These are phyloP conservation scores for Diaporthe citriasiana DNA, from an alignment of 2,329 filamentous ascomycete genomes.

Conservation along the genomic window DNA sequence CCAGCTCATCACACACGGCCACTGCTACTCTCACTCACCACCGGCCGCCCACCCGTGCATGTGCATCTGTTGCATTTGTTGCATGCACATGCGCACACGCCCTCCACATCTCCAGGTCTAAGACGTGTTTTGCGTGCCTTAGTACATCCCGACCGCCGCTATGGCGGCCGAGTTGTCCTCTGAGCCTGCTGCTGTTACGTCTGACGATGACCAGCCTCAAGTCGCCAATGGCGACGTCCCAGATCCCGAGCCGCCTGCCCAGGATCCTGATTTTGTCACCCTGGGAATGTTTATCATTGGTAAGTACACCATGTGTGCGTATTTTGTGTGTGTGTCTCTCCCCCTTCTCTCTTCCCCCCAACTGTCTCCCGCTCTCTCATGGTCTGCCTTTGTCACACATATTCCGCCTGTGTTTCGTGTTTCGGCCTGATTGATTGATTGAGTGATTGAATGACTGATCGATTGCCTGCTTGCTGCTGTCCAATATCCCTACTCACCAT, in stretches of 20 bases:
- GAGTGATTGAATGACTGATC: conserved; percentile 1
- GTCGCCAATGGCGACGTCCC: conserved; percentile 34
- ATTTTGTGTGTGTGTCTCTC: conserved; percentile 7
- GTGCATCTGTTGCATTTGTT: no score
- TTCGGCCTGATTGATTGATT: conserved; percentile 24
- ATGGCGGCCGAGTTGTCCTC: conserved; percentile 23
- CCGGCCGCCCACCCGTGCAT: background rate
- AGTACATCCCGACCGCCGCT: background rate
- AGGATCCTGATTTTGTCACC: conserved; percentile 75
- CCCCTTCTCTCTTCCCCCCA: background rate
- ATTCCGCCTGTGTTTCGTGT: conserved; percentile 21
- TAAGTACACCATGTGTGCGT: conserved; percentile 50
- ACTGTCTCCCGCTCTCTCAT: no score
- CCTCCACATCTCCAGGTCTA: background rate
- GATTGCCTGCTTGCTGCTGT: conserved; percentile 17
- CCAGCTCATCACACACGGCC: conserved; percentile 32
- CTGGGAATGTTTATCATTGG: conserved; percentile 82
- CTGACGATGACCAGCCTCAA: conserved; percentile 45
- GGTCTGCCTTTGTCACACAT: background rate
- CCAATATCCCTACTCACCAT: background rate
- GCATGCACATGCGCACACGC: no score
- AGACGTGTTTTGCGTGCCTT: conserved; percentile 7
- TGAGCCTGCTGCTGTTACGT: conserved; percentile 36
- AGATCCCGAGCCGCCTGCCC: conserved; percentile 45
- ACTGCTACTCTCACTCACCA: conserved; percentile 3